These are phyloP conservation scores for Ustilago nuda DNA, from an alignment of 1,284 basidiomycete species.

Conservation along the genomic window DNA sequence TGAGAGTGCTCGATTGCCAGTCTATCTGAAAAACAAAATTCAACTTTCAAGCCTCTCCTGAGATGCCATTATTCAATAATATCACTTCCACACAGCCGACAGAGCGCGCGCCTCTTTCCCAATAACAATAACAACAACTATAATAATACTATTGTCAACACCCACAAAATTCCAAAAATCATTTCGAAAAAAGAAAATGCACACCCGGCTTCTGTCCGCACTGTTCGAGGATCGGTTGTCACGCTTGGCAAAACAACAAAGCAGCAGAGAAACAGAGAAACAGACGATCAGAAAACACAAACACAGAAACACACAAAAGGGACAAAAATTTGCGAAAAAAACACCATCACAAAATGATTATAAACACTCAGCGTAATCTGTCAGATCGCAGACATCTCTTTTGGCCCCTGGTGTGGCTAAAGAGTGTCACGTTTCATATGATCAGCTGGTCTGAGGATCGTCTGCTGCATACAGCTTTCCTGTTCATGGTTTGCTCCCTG, in stretches of 20 bases:
- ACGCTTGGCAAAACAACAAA: conserved; percentile 9
- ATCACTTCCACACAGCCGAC: not conserved
- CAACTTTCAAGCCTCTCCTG: too few relatives aligned
- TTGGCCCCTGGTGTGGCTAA: too few relatives aligned
- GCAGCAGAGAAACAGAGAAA: conserved; percentile 11
- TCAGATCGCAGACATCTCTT: too few relatives aligned
- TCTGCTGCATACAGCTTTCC: not conserved
- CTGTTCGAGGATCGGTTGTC: conserved; percentile 24
- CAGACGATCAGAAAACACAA: too few relatives aligned
- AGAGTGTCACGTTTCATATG: too few relatives aligned
- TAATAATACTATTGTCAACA: not conserved
- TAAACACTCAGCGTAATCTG: too few relatives aligned
- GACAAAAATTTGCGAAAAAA: not conserved
- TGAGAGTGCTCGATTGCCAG: too few relatives aligned
- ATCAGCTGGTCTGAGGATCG: not conserved
- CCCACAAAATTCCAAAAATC: not conserved
- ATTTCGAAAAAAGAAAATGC: not conserved
- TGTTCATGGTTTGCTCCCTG: not conserved
- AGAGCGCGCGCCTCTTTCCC: not conserved
- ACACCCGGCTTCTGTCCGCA: not conserved
- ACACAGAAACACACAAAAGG: too few relatives aligned
- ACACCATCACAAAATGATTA: too few relatives aligned
- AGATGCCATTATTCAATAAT: too few relatives aligned
- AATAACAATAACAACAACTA: too few relatives aligned
- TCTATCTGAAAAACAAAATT: too few relatives aligned